Conservation (phyloP, 345 rosid species). For the Cardamine occulta region DNA sequence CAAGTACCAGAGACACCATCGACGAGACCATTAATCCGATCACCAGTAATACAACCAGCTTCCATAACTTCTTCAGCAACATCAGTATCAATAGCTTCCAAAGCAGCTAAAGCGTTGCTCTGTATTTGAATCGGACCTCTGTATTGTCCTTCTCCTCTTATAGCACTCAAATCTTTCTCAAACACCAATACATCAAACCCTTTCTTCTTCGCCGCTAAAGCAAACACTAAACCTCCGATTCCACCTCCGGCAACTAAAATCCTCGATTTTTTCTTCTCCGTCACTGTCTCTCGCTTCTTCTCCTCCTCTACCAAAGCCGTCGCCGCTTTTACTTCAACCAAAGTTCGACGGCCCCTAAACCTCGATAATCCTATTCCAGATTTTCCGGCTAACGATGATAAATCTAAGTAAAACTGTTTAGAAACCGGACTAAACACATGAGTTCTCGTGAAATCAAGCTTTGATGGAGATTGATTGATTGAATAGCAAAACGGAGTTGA, state of each 20-base stretch:
- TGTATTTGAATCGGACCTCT: constrained; percentile 97
- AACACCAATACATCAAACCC: constrained; percentile 88
- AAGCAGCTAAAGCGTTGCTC: constrained; percentile 95
- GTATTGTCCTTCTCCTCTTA: constrained; percentile 96
- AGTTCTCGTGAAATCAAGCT: constrained; percentile 56
- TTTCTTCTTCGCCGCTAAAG: constrained; percentile 85
- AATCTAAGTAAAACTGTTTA: constrained; percentile 48
- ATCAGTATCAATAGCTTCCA: constrained; percentile 86
- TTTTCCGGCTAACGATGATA: constrained; percentile 44
- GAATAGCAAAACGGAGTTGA: constrained; percentile 60
- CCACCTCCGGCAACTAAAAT: constrained; percentile 93
- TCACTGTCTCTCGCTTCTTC: background rate
- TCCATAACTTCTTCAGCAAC: constrained; percentile 86
- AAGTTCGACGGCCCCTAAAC: constrained; percentile 33
- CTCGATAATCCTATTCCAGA: constrained; percentile 39
- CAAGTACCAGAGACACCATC: constrained; percentile 93
- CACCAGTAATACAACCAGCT: constrained; percentile 93
- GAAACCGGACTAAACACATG: constrained; percentile 48
- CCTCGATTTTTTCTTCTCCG: constrained; percentile 56
- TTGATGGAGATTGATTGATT: constrained; percentile 49
- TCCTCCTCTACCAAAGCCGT: constrained; percentile 30
- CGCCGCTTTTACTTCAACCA: constrained; percentile 51
- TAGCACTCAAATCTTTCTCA: constrained; percentile 87
- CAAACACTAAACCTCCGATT: constrained; percentile 86
- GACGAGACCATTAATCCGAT: constrained; percentile 89